Percentiles rank a stretch among this genome's conserved stretches.
Evolutionary conservation across 1,139 yeast genomes (phyloP).

Genomic region (Scheffersomyces cryptocercus): DNA sequence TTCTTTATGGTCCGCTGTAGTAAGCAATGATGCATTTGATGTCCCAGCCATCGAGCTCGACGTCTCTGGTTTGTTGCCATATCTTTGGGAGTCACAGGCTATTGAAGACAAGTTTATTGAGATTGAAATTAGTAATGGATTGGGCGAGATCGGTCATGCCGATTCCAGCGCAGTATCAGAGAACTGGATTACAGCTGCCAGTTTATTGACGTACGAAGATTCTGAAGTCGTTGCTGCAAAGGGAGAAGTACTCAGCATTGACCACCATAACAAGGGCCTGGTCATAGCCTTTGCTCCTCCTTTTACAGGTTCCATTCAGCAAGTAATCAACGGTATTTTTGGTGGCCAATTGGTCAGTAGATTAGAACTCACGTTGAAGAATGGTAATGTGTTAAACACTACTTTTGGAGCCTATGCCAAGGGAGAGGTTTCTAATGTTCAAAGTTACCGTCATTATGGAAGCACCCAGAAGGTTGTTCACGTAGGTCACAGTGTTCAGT

Average conservation of each 20-base stretch:
- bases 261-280: constrained; percentile 17
- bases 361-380: constrained; percentile 32
- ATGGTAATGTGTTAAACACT: constrained; percentile 33
- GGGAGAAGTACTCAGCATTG: constrained; percentile 39
- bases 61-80: constrained; percentile 65
- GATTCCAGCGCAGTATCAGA: constrained; percentile 7
- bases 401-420: constrained; percentile 26
- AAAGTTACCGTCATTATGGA: constrained; percentile 30
- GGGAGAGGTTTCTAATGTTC: constrained; percentile 36
- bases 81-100: constrained; percentile 48
- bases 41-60: constrained; percentile 66
- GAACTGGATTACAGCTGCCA: constrained; percentile 16
- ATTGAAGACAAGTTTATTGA: constrained; percentile 29
- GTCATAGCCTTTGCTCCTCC: constrained; percentile 33
- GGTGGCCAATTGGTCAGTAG: constrained; percentile 29
- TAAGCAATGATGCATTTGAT: constrained; percentile 72
- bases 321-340: constrained; percentile 36
- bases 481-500: constrained; percentile 21
- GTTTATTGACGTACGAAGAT: constrained; percentile 56
- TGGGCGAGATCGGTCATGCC: constrained; percentile 36
- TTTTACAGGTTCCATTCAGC: constrained; percentile 32
- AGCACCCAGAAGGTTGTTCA: constrained; percentile 32
- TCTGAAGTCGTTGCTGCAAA: constrained; percentile 32
- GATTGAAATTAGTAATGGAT: constrained; percentile 60
- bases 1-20: constrained; percentile 76